Percentiles rank a stretch among this genome's conserved stretches.
These are phyloP conservation scores for Amoeboradix gromovi DNA, from an alignment of 371 early-diverging fungal genomes.

Conservation along the genomic window DNA sequence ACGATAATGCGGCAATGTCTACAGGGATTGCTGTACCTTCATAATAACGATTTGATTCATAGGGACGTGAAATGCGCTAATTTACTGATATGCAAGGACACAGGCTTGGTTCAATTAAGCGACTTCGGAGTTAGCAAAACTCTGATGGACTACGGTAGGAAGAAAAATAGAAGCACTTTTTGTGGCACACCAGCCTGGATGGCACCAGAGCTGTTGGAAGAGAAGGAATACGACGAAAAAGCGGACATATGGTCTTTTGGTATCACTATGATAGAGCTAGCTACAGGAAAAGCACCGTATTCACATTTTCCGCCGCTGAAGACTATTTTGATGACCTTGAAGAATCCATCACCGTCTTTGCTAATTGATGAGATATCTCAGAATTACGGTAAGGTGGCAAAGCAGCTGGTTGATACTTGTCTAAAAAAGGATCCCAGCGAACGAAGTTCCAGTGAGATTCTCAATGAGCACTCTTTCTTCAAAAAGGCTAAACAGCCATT, in stretches of 20 bases:
- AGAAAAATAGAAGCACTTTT: constrained; percentile 3
- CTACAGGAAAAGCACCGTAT: constrained; percentile 8
- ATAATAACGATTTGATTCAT: constrained; percentile 6
- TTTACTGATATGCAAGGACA: constrained; percentile 5
- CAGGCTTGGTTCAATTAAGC: constrained; percentile 5
- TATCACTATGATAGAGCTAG: constrained; percentile 7
- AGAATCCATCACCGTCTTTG: constrained; percentile 2
- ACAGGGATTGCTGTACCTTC: constrained; percentile 6
- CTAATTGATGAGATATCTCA: background rate
- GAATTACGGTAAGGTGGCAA: background rate
- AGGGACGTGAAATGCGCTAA: constrained; percentile 8
- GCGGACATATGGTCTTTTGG: constrained; percentile 9
- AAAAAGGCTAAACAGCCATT: background rate
- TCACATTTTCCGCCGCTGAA: constrained; percentile 3
- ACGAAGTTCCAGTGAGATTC: background rate
- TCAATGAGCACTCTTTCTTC: background rate
- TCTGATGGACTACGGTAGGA: background rate
- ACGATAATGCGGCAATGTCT: constrained; percentile 3
- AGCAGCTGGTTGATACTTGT: constrained; percentile 2
- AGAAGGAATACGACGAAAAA: constrained; percentile 4
- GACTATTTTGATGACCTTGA: constrained; percentile 2
- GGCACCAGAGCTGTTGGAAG: constrained; percentile 8
- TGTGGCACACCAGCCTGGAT: constrained; percentile 5
- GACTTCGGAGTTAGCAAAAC: constrained; percentile 6
- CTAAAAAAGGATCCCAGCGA: constrained; percentile 2